Evolutionary conservation across 2,329 filamentous ascomycete genomes (phyloP).

Genomic region (Arthrocladium fulminans): DNA sequence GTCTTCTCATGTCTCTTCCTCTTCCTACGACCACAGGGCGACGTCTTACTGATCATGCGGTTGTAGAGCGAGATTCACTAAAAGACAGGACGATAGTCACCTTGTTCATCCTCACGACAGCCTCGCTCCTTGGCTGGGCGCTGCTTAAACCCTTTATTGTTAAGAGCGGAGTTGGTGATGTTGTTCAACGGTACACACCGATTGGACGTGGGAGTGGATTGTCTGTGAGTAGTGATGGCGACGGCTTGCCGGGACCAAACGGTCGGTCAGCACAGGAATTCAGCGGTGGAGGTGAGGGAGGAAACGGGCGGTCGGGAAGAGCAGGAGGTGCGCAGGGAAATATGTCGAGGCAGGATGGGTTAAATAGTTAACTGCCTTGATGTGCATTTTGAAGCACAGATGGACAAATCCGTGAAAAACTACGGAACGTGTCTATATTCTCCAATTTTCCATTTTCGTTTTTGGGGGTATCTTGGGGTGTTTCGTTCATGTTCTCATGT

Average conservation of each 20-base stretch:
- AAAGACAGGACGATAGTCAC: slow-evolving; percentile 60
- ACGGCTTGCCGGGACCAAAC: not conserved
- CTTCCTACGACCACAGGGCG: not conserved
- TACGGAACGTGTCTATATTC: not conserved
- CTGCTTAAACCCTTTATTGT: slow-evolving; percentile 51
- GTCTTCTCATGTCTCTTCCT: slow-evolving; percentile 16
- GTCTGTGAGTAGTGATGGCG: not conserved
- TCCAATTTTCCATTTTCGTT: not conserved
- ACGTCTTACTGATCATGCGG: not conserved
- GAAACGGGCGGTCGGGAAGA: not conserved
- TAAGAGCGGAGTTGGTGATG: slow-evolving; percentile 22
- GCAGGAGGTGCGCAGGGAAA: slow-evolving; percentile 1
- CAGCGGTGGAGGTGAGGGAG: not conserved
- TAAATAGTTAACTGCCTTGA: not conserved
- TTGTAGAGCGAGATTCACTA: slow-evolving; percentile 54
- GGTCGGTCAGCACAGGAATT: slow-evolving; percentile 10
- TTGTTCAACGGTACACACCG: not conserved
- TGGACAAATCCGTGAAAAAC: not conserved
- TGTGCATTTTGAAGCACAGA: not conserved
- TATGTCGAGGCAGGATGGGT: slow-evolving; percentile 1
- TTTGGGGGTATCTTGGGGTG: slow-evolving; percentile 4
- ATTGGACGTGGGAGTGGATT: not conserved
- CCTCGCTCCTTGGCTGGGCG: slow-evolving; percentile 53
- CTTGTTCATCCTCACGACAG: slow-evolving; percentile 56
- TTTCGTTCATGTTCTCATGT: not conserved